A percentile compares a stretch with the other conserved stretches of the same genome.
phyloP scores from a whole-genome alignment of 345 rosid genomes.

The Euphorbia lathyris region DNA sequence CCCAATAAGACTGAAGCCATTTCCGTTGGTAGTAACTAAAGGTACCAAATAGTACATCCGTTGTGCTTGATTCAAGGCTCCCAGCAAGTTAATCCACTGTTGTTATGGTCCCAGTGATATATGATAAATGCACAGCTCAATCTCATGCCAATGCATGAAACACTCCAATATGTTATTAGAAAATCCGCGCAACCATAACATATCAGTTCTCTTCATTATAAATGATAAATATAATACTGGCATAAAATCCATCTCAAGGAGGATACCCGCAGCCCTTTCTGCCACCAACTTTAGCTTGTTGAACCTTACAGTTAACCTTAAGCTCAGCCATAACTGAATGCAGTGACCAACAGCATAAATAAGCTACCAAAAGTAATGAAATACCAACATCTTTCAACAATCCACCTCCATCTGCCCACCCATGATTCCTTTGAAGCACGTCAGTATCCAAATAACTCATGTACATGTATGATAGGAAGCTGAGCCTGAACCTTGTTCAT shows the following conservation, averaged over 20 bases:
- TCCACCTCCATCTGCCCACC: not conserved
- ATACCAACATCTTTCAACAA: not conserved
- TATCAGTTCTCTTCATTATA: not conserved
- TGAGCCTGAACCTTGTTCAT: not conserved
- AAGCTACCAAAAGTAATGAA: not conserved
- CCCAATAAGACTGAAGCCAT: not conserved
- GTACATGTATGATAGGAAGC: not conserved
- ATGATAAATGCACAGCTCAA: not conserved
- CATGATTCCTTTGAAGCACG: not conserved
- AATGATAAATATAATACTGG: too few species aligned
- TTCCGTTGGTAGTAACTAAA: not conserved
- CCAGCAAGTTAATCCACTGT: not conserved
- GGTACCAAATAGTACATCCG: not conserved
- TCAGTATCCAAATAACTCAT: not conserved
- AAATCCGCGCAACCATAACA: not conserved
- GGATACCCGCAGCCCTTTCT: not conserved
- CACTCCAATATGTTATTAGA: not conserved
- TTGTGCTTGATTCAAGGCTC: not conserved
- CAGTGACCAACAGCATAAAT: not conserved
- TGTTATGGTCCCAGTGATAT: not conserved
- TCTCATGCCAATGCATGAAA: not conserved
- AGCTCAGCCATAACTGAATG: not conserved
- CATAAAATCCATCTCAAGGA: not conserved
- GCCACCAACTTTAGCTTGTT: not conserved
- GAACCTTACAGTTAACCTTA: not conserved